Evolutionary conservation across 2,329 filamentous ascomycete species (phyloP).

Genomic region (Amylocarpus encephaloides): DNA sequence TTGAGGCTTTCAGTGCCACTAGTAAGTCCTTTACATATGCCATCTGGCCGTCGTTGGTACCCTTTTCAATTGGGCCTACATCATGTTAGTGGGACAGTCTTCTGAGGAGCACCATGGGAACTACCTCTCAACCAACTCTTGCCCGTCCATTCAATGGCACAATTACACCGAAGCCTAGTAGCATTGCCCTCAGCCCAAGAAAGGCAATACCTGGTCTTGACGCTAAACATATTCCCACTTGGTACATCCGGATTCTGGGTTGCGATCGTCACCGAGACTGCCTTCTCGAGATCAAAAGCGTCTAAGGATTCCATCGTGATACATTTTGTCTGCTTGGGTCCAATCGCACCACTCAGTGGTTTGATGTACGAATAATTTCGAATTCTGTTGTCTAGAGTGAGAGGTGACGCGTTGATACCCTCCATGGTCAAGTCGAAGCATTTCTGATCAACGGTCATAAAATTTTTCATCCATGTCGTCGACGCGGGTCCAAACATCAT

Average conservation of each 20-base stretch:
- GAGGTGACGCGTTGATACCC: conserved; percentile 61
- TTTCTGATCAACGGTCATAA: conserved; percentile 81
- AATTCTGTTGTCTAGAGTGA: conserved; percentile 67
- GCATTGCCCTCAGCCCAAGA: conserved; percentile 84
- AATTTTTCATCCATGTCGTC: conserved; percentile 76
- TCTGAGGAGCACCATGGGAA: conserved; percentile 15
- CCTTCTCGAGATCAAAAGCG: conserved; percentile 76
- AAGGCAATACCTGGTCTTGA: conserved; percentile 91
- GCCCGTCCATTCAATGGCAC: conserved; percentile 88
- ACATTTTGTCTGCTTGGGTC: conserved; percentile 91
- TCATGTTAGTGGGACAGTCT: background rate
- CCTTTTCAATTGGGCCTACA: conserved; percentile 88
- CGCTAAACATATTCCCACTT: conserved; percentile 82
- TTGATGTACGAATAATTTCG: conserved; percentile 86
- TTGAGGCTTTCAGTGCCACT: conserved; percentile 63
- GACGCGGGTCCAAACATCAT: conserved; percentile 81
- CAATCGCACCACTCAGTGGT: conserved; percentile 75
- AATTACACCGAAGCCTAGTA: conserved; percentile 81
- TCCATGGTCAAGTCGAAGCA: conserved; percentile 81
- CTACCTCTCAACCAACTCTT: conserved; percentile 97
- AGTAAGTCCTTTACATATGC: conserved; percentile 78
- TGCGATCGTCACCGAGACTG: conserved; percentile 71
- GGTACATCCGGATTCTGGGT: conserved; percentile 94
- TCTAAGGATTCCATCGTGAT: conserved; percentile 83
- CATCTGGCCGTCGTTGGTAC: conserved; percentile 81